These are phyloP conservation scores for Fusarium sp. DNA, from an alignment of 2,329 filamentous ascomycete genomes.

Conservation along the genomic window DNA sequence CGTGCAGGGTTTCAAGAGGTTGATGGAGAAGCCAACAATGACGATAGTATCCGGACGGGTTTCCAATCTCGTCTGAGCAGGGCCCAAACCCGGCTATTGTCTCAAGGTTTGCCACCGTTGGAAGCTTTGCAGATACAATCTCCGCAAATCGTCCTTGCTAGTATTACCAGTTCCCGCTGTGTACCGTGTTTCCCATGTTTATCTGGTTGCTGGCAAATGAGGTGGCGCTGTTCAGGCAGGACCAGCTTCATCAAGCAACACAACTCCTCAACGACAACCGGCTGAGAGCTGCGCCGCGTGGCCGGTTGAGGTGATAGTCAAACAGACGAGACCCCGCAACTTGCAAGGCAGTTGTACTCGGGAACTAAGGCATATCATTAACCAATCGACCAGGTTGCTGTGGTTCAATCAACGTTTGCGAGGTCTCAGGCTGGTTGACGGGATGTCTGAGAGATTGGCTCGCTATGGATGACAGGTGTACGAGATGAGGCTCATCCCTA, in stretches of 20 bases:
- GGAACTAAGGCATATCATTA: conserved; percentile 9
- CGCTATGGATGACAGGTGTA: conserved; percentile 9
- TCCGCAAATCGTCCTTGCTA: neutral
- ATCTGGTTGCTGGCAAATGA: conserved; percentile 15
- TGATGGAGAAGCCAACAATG: conserved; percentile 5
- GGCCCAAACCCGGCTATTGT: neutral
- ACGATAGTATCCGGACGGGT: neutral
- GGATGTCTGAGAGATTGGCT: conserved; percentile 8
- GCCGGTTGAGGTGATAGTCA: conserved; percentile 18
- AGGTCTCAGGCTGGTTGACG: conserved; percentile 20
- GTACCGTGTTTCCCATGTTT: conserved; percentile 5
- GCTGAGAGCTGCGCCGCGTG: conserved; percentile 16
- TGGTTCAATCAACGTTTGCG: conserved; percentile 15
- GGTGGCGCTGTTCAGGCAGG: conserved; percentile 15
- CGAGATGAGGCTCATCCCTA: conserved; percentile 17
- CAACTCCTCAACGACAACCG: conserved; percentile 10
- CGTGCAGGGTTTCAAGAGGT: conserved; percentile 10
- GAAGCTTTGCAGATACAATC: neutral
- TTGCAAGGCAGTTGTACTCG: conserved; percentile 9
- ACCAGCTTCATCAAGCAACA: conserved; percentile 13
- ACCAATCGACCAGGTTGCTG: conserved; percentile 13
- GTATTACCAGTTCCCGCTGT: neutral
- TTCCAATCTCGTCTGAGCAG: neutral
- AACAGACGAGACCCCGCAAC: conserved; percentile 16
- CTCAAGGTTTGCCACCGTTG: neutral